Conservation (phyloP, 495 filamentous ascomycete genomes). For the Tuber calosporum region DNA sequence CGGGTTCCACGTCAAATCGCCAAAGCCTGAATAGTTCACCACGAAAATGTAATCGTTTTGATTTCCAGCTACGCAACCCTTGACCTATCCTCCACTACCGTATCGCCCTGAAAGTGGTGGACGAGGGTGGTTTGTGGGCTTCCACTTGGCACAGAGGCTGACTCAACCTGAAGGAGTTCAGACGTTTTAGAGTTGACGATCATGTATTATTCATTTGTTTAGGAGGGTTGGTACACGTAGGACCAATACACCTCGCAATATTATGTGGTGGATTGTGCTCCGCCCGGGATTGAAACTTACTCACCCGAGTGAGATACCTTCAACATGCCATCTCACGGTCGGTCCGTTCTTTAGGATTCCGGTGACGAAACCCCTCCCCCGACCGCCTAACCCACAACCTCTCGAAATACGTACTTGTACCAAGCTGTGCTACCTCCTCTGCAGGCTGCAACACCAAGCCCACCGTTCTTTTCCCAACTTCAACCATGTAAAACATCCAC, state of each 20-base stretch:
- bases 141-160: slow-evolving; percentile 34
- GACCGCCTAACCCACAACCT: not conserved
- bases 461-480: slow-evolving; percentile 30
- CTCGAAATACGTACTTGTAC: slow-evolving; percentile 37
- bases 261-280: slow-evolving; percentile 40
- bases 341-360: not conserved
- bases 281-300: slow-evolving; percentile 38
- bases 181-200: slow-evolving; percentile 44
- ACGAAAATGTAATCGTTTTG: slow-evolving; percentile 42
- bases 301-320: slow-evolving; percentile 41
- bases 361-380: not conserved
- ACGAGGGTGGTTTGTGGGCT: slow-evolving; percentile 42
- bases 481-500: slow-evolving; percentile 43
- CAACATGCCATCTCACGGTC: slow-evolving; percentile 32
- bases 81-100: slow-evolving; percentile 43
- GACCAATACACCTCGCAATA: slow-evolving; percentile 33
- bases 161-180: slow-evolving; percentile 43
- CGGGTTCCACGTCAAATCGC: slow-evolving; percentile 43
- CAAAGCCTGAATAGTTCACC: slow-evolving; percentile 43
- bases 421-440: slow-evolving; percentile 42
- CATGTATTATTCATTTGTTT: slow-evolving; percentile 41
- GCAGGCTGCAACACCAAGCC: slow-evolving; percentile 43
- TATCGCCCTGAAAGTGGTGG: slow-evolving; percentile 42
- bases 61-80: slow-evolving; percentile 44
- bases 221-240: slow-evolving; percentile 24